Evolutionary conservation across 441 rosid genomes (phyloP).

Genomic region (Gossypium davidsonii): DNA sequence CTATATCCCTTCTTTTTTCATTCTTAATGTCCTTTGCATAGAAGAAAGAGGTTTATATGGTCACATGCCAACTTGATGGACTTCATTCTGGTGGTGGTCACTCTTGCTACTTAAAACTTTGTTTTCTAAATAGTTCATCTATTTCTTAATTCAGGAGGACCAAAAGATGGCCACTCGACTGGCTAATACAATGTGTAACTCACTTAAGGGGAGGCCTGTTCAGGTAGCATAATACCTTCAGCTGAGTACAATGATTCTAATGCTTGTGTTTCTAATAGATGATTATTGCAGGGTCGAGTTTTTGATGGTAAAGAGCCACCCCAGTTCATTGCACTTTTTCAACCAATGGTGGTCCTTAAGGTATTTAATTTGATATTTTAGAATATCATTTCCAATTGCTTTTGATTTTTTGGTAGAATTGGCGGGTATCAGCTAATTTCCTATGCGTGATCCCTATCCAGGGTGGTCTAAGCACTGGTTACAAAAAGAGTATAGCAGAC

Average conservation of each 20-base stretch:
- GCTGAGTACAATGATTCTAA: constrained; percentile 12
- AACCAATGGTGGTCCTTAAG: constrained; percentile 91
- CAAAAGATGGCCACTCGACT: constrained; percentile 65
- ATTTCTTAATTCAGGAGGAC: constrained; percentile 59
- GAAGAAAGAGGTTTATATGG: background rate
- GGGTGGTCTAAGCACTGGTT: constrained; percentile 96
- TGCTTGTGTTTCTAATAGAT: constrained; percentile 25
- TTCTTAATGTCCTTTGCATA: background rate
- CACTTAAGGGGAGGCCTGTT: constrained; percentile 90
- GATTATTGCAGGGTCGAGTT: constrained; percentile 63
- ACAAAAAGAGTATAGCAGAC: constrained; percentile 57
- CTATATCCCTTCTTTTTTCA: background rate
- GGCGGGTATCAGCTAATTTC: constrained; percentile 10
- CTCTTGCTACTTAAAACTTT: background rate
- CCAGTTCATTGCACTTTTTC: constrained; percentile 88
- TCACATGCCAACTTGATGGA: background rate
- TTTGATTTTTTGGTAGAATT: background rate
- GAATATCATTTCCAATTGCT: constrained; percentile 6
- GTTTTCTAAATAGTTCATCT: constrained; percentile 2
- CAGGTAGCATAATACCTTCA: constrained; percentile 50
- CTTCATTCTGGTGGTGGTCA: background rate
- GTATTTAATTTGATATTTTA: constrained; percentile 33
- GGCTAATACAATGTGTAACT: constrained; percentile 72
- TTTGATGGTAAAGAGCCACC: constrained; percentile 96
- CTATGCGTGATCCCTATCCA: constrained; percentile 25